Base-by-base conservation (phyloP, 768 basidiomycete genomes). In the Leccinellum rugosiceps region DNA sequence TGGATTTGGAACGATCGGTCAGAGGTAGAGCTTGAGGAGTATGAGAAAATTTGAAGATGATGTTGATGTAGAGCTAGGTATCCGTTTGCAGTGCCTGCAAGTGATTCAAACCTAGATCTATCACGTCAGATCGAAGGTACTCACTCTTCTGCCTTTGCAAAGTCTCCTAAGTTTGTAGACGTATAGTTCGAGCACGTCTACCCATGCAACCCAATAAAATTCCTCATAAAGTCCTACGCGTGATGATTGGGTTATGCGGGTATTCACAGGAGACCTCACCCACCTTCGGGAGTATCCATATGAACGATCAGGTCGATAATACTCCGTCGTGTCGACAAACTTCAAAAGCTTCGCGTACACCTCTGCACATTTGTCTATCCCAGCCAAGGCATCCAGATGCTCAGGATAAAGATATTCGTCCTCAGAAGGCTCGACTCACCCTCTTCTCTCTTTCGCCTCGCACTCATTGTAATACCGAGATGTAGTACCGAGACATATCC, bases 141-240 rank as follows among this genome's bases (percentile, higher is more conserved):
- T 61, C 65, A 95, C 92, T 90, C 85, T 76, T 98, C 97, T 0
- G 97, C 97, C 60, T 93, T 93, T 26, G 74, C 59, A 69, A 88
- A 93, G 67, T 95, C 89, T 38, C 86, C 81, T 31, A 98, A n/a
- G 77, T 34, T 86, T 84, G 68, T 98, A 89, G 6, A 95, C 94
- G 69, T 98, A 99, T 14, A 96, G 81, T 67, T 95, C 92, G n/a
- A 98, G 81, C 1, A 96, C 94, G 59, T 53, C 92, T 85, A 2
- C 90, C 93, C 58, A 98, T 79, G 46, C 90, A 82, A 10, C 97
- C 97, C 10, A 98, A 77, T 7, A 99, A 80, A 57, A 98, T 86
- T 0, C 94, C 72, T 98, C 94, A 58, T 83, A 93, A 38, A 97
- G 78, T 64, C 93, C 94, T 94, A 63, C 6, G 32, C 31, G 52